Evolutionary conservation across 2,329 filamentous ascomycete genomes (phyloP).

Genomic region (Chrysoporthe cubensis): DNA sequence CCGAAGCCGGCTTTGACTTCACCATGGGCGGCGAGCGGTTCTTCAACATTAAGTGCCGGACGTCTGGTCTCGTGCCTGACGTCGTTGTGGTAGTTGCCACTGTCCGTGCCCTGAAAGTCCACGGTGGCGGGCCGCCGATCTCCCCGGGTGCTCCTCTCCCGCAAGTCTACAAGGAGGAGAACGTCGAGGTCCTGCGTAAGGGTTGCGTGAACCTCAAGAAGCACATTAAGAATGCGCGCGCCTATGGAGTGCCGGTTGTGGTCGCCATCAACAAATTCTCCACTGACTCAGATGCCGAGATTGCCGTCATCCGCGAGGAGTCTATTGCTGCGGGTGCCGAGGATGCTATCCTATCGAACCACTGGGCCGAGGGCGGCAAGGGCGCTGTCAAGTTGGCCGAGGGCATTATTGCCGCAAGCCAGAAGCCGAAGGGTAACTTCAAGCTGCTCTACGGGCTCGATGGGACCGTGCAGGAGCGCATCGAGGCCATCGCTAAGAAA

Average conservation of each 20-base stretch:
- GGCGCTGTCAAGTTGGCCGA: conserved; percentile 89
- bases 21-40: conserved; percentile 99
- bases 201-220: conserved; percentile 95
- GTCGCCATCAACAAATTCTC: conserved; percentile 97
- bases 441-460: conserved; percentile 83
- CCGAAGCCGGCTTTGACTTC: conserved; percentile 98
- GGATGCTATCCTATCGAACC: conserved; percentile 90
- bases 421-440: conserved; percentile 81
- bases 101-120: conserved; percentile 93
- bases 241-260: conserved; percentile 90
- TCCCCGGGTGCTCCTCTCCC: conserved; percentile 82
- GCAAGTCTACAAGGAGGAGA: conserved; percentile 90
- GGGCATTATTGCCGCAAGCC: conserved; percentile 79
- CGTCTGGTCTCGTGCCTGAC: conserved; percentile 89
- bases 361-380: conserved; percentile 94
- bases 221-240: conserved; percentile 88
- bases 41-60: conserved; percentile 99
- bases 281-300: conserved; percentile 91
- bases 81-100: conserved; percentile 95
- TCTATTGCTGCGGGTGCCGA: conserved; percentile 89
- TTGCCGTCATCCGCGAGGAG: conserved; percentile 86
- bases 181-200: conserved; percentile 84
- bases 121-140: conserved; percentile 95
- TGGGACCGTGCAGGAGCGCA: conserved; percentile 81
- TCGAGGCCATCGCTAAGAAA: conserved; percentile 84